phyloP scores from a whole-genome alignment of 108 stramenopile genomes.

The Nitzschia putrida region DNA sequence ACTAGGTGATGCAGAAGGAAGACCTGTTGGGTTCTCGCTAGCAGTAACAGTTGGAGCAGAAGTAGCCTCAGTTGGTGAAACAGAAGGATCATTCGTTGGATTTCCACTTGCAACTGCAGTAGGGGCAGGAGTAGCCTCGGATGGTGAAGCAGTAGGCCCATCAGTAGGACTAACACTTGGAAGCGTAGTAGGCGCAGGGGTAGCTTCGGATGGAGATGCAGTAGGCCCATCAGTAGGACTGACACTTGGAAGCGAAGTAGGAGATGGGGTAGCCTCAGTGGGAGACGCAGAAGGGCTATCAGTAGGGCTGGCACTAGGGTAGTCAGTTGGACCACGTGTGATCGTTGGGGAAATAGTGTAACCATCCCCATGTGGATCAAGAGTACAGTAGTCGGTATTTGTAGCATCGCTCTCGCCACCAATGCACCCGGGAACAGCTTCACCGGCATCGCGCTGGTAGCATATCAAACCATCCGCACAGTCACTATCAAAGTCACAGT shows the following conservation, averaged over 20 bases:
- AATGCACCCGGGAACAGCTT: conserved; percentile 48
- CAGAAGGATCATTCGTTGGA: too few species aligned
- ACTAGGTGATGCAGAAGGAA: background rate
- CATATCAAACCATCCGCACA: conserved; percentile 41
- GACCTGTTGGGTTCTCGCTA: background rate
- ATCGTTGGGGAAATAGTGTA: conserved; percentile 10
- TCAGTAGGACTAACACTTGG: too few species aligned
- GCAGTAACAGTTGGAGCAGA: too few species aligned
- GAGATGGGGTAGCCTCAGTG: background rate
- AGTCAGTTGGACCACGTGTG: background rate
- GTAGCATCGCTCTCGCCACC: conserved; percentile 26
- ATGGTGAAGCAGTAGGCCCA: too few species aligned
- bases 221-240: background rate
- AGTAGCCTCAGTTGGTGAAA: too few species aligned
- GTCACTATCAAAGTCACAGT: conserved; percentile 32
- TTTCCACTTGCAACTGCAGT: too few species aligned
- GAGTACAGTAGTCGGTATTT: conserved; percentile 38
- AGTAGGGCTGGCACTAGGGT: background rate
- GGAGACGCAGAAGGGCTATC: background rate
- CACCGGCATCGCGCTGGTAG: conserved; percentile 28
- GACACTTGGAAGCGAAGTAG: background rate
- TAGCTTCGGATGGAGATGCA: background rate
- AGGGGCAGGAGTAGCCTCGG: too few species aligned
- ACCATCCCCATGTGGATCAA: conserved; percentile 38
- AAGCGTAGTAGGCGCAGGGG: background rate